A percentile compares a stretch with the other conserved stretches of the same genome.
phyloP scores from a whole-genome alignment of 768 basidiomycete genomes.

The Boletellus emodensis region DNA sequence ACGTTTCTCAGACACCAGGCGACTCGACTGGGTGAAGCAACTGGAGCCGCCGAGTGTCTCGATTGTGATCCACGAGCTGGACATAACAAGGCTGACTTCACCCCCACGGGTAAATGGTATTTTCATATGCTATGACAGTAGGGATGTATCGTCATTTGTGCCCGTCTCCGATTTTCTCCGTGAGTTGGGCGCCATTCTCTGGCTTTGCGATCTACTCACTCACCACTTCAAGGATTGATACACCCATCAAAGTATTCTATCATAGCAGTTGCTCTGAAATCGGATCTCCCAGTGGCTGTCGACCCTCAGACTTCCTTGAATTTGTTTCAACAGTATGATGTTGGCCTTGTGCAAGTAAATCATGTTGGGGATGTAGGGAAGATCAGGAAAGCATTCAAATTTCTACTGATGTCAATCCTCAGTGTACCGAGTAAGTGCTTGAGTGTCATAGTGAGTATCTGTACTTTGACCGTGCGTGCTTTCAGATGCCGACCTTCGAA shows the following conservation, averaged over 20 bases:
- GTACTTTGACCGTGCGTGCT: conserved; percentile 16
- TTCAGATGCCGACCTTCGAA: conserved; percentile 47
- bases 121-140: conserved; percentile 83
- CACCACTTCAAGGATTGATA: conserved; percentile 48
- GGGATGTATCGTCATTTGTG: conserved; percentile 54
- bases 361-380: conserved; percentile 55
- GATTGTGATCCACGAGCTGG: conserved; percentile 53
- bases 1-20: conserved; percentile 33
- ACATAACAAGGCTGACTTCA: conserved; percentile 51
- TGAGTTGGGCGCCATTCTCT: conserved; percentile 38
- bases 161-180: conserved; percentile 68
- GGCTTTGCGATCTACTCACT: conserved; percentile 8
- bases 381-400: conserved; percentile 72
- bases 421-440: conserved; percentile 39
- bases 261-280: conserved; percentile 85
- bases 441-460: neutral
- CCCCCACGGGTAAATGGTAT: conserved; percentile 69
- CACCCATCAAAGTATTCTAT: conserved; percentile 54
- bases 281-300: conserved; percentile 60
- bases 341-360: conserved; percentile 76
- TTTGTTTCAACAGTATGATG: conserved; percentile 58
- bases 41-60: conserved; percentile 42
- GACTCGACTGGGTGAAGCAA: conserved; percentile 31
- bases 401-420: conserved; percentile 63
- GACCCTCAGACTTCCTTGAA: conserved; percentile 50